Evolutionary conservation across 768 basidiomycete species (phyloP).

Genomic region (Chalciporus pseudorubinellus): DNA sequence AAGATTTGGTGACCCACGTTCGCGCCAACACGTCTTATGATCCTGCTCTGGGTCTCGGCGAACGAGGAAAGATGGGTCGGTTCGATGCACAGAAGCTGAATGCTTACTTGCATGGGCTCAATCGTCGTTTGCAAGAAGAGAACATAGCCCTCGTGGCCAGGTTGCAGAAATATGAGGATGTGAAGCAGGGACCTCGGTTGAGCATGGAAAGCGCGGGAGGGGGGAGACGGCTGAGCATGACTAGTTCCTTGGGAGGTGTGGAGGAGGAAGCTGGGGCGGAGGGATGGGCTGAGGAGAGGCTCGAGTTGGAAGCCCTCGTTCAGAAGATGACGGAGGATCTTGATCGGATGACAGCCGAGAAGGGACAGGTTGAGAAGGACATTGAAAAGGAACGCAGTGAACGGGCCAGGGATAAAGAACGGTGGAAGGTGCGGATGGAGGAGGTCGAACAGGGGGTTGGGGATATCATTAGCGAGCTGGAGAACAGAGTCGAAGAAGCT

Average conservation of each 20-base stretch:
- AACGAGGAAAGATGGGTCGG: constrained; percentile 64
- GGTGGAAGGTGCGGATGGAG: constrained; percentile 67
- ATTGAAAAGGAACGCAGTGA: constrained; percentile 56
- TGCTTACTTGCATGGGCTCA: constrained; percentile 80
- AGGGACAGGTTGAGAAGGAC: constrained; percentile 43
- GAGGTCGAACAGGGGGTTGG: constrained; percentile 73
- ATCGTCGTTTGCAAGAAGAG: constrained; percentile 80
- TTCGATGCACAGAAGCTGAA: constrained; percentile 89
- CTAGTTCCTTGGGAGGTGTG: constrained; percentile 55
- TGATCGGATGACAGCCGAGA: constrained; percentile 43
- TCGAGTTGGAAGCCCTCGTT: constrained; percentile 48
- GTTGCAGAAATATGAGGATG: constrained; percentile 53
- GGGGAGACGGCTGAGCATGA: constrained; percentile 51
- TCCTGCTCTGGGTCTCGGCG: constrained; percentile 72
- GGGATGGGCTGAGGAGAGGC: constrained; percentile 71
- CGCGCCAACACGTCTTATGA: constrained; percentile 89
- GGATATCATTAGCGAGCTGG: constrained; percentile 63
- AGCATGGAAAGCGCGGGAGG: constrained; percentile 31
- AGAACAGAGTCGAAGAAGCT: constrained; percentile 50
- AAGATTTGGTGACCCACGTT: constrained; percentile 77
- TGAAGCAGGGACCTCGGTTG: constrained; percentile 29
- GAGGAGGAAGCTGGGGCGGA: constrained; percentile 63
- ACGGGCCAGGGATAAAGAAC: constrained; percentile 62
- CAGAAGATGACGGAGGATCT: constrained; percentile 35
- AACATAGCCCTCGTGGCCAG: constrained; percentile 64